Conservation (phyloP, 768 basidiomycete species). For the Chalciporus sphaerocephalus region DNA sequence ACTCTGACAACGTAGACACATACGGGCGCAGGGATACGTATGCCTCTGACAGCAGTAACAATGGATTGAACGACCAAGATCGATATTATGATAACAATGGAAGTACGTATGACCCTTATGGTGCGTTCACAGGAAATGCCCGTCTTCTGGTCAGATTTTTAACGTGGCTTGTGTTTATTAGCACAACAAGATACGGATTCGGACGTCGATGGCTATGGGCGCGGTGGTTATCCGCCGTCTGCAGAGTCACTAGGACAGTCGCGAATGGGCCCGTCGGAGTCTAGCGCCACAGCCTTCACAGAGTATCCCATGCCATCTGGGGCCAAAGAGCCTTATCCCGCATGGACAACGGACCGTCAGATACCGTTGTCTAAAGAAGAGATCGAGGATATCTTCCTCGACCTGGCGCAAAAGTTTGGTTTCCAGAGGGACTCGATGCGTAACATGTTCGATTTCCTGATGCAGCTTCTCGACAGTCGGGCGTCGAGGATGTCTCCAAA, state of each 20-base stretch:
- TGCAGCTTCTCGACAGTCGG: constrained; percentile 95
- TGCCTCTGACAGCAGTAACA: constrained; percentile 66
- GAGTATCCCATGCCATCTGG: constrained; percentile 56
- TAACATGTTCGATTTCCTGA: constrained; percentile 98
- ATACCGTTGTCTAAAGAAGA: constrained; percentile 99
- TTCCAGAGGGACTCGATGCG: constrained; percentile 95
- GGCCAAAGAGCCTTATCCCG: constrained; percentile 82
- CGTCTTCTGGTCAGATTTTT: constrained; percentile 6
- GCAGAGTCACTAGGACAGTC: constrained; percentile 69
- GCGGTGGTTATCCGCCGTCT: constrained; percentile 64
- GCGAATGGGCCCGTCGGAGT: constrained; percentile 58
- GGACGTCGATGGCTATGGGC: constrained; percentile 69
- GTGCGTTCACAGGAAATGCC: constrained; percentile 32
- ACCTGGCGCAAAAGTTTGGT: constrained; percentile 97
- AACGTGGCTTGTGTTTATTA: constrained; percentile 26
- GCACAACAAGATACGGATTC: constrained; percentile 83
- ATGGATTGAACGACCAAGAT: constrained; percentile 39
- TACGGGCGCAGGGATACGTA: constrained; percentile 63
- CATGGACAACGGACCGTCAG: constrained; percentile 87
- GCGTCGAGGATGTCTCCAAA: constrained; percentile 97
- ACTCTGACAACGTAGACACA: constrained; percentile 64
- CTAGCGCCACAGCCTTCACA: constrained; percentile 65
- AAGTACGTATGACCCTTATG: constrained; percentile 58
- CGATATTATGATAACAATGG: constrained; percentile 63
- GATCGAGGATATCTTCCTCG: constrained; percentile 97